Base-by-base conservation (phyloP, 2,329 filamentous ascomycete species). In the Aspergillus neotritici region DNA sequence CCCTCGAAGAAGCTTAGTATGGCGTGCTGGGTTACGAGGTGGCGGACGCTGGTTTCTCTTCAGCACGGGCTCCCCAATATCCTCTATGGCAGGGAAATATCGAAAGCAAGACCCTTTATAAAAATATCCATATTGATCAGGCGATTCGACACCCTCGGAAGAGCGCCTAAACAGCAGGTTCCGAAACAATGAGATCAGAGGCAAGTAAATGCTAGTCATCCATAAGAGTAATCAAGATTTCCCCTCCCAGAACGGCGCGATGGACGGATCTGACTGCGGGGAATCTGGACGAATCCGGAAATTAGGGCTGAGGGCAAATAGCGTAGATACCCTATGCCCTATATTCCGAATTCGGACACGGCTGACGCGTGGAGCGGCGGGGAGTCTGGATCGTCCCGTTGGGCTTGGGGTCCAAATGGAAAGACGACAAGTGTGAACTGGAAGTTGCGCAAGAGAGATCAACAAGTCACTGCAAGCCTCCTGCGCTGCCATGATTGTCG, bases 281-380 rank as follows among this genome's bases (percentile, higher is more conserved):
- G 38, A 25, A 13, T n/a, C 7, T 12, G 16, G 29, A 39, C 31
- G 2, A 1, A 38, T 48, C 9, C 8, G 46, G 51, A 45, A 54
- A 4, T 4, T 46, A 57, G 55, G 55, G 55, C 47, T 39, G 28
- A 48, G 55, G 51, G 46, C 14, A 34, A 6, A 3, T 1, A 13
- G 0, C 0, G n/a, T 1, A 2, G 15, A 9, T 51, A 25, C 58
- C 59, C 57, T 55, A 54, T 50, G 43, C 57, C 61, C 60, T 63
- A 58, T 25, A 7, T 58, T 49, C 61, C 57, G 0, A 12, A 56
- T 54, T 6, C 28, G 47, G 57, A 43, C 37, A 41, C 31, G 41
- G 57, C 51, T 54, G 57, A 54, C 55, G 48, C 50, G 52, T 51
- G 39, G 44, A 38, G 25, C 40, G 33, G 35, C 32, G 28, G 32